Evolutionary conservation across 768 basidiomycete genomes (phyloP).

Genomic region (Obba rivulosa): DNA sequence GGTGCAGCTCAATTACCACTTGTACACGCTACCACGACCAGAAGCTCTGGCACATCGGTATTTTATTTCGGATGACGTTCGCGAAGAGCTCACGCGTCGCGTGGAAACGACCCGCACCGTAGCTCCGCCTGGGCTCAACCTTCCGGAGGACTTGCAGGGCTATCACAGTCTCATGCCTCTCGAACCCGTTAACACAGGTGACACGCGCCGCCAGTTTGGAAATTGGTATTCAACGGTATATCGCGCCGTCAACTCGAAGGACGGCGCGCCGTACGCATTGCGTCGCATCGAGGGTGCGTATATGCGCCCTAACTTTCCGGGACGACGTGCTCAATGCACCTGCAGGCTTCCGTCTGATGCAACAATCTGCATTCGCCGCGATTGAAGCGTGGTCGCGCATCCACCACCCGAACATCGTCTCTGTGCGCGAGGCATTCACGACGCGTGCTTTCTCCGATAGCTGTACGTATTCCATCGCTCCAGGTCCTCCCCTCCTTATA

Average conservation of each 20-base stretch:
- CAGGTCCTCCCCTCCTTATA: constrained; percentile 6
- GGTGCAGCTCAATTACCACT: constrained; percentile 81
- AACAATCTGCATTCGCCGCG: constrained; percentile 73
- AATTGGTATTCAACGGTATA: constrained; percentile 85
- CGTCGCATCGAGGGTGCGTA: constrained; percentile 82
- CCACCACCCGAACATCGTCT: constrained; percentile 80
- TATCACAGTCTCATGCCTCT: constrained; percentile 86
- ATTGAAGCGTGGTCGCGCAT: constrained; percentile 86
- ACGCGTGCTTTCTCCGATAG: constrained; percentile 88
- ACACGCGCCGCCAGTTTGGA: constrained; percentile 69
- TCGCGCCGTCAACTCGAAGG: constrained; percentile 68
- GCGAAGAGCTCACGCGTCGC: constrained; percentile 50
- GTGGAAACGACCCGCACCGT: constrained; percentile 38
- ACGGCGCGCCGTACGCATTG: constrained; percentile 74
- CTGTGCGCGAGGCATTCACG: constrained; percentile 89
- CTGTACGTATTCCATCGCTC: constrained; percentile 48
- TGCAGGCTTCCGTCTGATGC: constrained; percentile 76
- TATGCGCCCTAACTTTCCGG: neutral
- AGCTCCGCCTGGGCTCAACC: constrained; percentile 39
- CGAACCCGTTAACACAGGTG: constrained; percentile 39
- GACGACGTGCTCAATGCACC: neutral
- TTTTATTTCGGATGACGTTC: constrained; percentile 80
- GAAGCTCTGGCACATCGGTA: constrained; percentile 53
- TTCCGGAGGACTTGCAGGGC: constrained; percentile 86
- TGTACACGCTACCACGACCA: constrained; percentile 75